A percentile compares a stretch with the other conserved stretches of the same genome.
Conservation (phyloP, 805 yeast genomes). For the Spathaspora gorwiae region DNA sequence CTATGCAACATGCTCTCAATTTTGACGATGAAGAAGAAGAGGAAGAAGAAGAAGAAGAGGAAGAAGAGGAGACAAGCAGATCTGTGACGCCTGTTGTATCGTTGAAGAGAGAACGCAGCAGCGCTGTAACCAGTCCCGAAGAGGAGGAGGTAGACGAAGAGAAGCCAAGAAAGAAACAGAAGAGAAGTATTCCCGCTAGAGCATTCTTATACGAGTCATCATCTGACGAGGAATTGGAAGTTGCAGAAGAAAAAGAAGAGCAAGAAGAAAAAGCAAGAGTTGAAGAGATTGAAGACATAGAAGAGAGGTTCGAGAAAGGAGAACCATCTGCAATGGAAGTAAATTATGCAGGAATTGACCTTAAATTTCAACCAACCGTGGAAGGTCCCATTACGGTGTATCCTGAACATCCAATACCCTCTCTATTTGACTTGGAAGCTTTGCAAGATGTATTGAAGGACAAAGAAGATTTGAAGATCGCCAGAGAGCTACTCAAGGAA, state of each 20-base stretch:
- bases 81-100: slow-evolving; percentile 30
- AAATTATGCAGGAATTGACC: slow-evolving; percentile 26
- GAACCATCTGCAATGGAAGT: slow-evolving; percentile 14
- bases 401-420: slow-evolving; percentile 28
- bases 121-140: slow-evolving; percentile 17
- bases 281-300: slow-evolving; percentile 16
- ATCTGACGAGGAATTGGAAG: slow-evolving; percentile 22
- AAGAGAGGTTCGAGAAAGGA: slow-evolving; percentile 10
- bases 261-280: slow-evolving; percentile 7
- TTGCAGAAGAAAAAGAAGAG: slow-evolving; percentile 23
- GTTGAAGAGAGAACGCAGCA: slow-evolving; percentile 26
- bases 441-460: slow-evolving; percentile 60
- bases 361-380: slow-evolving; percentile 48
- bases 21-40: slow-evolving; percentile 33
- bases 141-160: slow-evolving; percentile 13
- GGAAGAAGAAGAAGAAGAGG: slow-evolving; percentile 29
- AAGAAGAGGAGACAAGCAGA: slow-evolving; percentile 33
- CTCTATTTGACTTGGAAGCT: slow-evolving; percentile 39
- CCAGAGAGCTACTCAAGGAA: slow-evolving; percentile 19
- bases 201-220: slow-evolving; percentile 35
- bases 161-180: slow-evolving; percentile 18
- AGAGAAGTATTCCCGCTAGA: slow-evolving; percentile 20
- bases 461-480: slow-evolving; percentile 63
- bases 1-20: slow-evolving; percentile 54
- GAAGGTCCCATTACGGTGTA: slow-evolving; percentile 54